phyloP scores from a whole-genome alignment of 2,329 filamentous ascomycete species.

The Cladosporium oxysporum region DNA sequence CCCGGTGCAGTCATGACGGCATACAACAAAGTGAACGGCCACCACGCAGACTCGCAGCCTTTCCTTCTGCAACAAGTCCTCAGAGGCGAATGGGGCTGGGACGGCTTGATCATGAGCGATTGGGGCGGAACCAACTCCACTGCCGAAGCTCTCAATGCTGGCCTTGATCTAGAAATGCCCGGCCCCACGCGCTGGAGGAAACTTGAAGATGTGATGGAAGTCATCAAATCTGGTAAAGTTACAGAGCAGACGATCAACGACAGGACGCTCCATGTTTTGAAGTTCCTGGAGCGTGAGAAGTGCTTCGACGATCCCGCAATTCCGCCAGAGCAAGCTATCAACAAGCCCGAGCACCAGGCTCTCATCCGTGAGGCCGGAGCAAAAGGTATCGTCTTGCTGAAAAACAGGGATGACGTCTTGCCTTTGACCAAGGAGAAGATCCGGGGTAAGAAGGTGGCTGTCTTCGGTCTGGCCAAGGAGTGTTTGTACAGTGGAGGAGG shows the following conservation, averaged over 20 bases:
- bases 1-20: slow-evolving; percentile 64
- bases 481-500: slow-evolving; percentile 22
- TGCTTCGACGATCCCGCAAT: slow-evolving; percentile 2
- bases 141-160: slow-evolving; percentile 66
- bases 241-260: slow-evolving; percentile 68
- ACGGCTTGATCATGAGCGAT: slow-evolving; percentile 62
- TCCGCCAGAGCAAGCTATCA: slow-evolving; percentile 34
- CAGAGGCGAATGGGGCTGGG: slow-evolving; percentile 68
- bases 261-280: slow-evolving; percentile 46
- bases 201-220: slow-evolving; percentile 25
- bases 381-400: slow-evolving; percentile 48
- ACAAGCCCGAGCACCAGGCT: slow-evolving; percentile 35
- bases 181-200: slow-evolving; percentile 44
- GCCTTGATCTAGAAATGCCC: slow-evolving; percentile 84
- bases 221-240: slow-evolving; percentile 51
- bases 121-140: slow-evolving; percentile 73
- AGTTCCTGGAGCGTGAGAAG: slow-evolving; percentile 48
- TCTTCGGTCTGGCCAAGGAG: slow-evolving; percentile 3
- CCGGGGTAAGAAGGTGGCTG: not conserved
- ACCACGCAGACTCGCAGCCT: slow-evolving; percentile 67
- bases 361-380: slow-evolving; percentile 32
- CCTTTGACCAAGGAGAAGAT: slow-evolving; percentile 58
- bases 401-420: slow-evolving; percentile 61
- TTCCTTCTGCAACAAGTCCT: slow-evolving; percentile 69
- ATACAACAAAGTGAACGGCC: slow-evolving; percentile 73